phyloP scores from a whole-genome alignment of 2,329 filamentous ascomycete species.

The Simplicillium aogashimaense region DNA sequence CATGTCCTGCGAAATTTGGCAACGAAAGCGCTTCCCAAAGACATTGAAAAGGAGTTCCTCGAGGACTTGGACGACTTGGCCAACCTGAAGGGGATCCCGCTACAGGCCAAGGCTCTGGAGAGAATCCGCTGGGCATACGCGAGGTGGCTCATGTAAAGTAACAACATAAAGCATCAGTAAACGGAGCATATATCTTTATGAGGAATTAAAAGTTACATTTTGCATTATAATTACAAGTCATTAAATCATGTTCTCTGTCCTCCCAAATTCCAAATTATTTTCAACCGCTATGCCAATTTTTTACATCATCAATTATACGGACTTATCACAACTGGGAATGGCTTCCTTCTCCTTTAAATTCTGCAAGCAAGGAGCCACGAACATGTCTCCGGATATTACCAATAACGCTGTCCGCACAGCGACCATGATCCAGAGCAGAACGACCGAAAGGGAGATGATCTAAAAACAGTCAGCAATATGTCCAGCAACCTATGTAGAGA shows the following conservation, averaged over 20 bases:
- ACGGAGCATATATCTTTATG: not conserved
- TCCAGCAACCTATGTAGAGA: not conserved
- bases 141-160: conserved; percentile 50
- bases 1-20: conserved; percentile 65
- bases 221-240: not conserved
- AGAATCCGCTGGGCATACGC: conserved; percentile 86
- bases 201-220: not conserved
- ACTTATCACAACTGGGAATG: not conserved
- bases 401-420: conserved; percentile 25
- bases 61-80: conserved; percentile 82
- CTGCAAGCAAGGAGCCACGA: conserved; percentile 33
- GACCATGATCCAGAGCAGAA: conserved; percentile 32
- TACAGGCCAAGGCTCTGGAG: conserved; percentile 70
- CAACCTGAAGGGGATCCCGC: conserved; percentile 69
- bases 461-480: conserved; percentile 10
- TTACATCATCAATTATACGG: not conserved
- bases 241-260: no score
- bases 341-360: conserved; percentile 22
- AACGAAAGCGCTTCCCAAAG: conserved; percentile 54
- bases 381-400: conserved; percentile 29
- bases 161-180: not conserved
- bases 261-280: not conserved
- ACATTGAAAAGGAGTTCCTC: conserved; percentile 73
- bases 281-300: no score
- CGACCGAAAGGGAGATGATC: conserved; percentile 29